These are phyloP conservation scores for Colletotrichum sp. DNA, from an alignment of 2,329 filamentous ascomycete species.

Conservation along the genomic window DNA sequence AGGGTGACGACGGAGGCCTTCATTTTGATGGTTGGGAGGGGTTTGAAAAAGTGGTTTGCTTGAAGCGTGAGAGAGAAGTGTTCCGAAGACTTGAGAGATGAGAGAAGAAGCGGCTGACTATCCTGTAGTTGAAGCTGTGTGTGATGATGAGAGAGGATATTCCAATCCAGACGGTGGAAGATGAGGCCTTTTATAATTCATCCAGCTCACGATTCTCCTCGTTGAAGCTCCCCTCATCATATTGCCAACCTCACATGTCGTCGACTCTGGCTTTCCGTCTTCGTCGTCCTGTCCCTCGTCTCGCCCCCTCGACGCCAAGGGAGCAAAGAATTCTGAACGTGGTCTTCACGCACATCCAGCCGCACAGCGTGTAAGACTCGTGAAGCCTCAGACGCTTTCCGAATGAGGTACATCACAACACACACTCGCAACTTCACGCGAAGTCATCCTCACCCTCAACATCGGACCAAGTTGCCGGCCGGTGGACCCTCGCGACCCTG, in stretches of 20 bases:
- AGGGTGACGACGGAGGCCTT: conserved; percentile 15
- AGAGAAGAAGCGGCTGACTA: conserved; percentile 17
- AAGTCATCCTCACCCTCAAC: not conserved
- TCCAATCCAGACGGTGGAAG: not conserved
- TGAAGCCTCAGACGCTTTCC: not conserved
- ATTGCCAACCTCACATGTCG: not conserved
- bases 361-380: not conserved
- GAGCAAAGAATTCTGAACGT: not conserved
- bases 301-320: not conserved
- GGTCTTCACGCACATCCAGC: not conserved
- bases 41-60: not conserved
- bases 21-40: conserved; percentile 13
- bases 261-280: not conserved
- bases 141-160: conserved; percentile 1
- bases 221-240: not conserved
- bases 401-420: not conserved
- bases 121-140: conserved; percentile 7
- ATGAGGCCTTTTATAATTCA: conserved; percentile 13
- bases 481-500: not conserved
- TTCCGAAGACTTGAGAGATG: not conserved
- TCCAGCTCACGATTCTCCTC: not conserved
- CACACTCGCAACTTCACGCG: not conserved
- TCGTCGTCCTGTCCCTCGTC: not conserved
- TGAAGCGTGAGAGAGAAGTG: not conserved
- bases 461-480: not conserved